Base-by-base conservation (phyloP, 352 stramenopile genomes). In the Peronospora destructor region DNA sequence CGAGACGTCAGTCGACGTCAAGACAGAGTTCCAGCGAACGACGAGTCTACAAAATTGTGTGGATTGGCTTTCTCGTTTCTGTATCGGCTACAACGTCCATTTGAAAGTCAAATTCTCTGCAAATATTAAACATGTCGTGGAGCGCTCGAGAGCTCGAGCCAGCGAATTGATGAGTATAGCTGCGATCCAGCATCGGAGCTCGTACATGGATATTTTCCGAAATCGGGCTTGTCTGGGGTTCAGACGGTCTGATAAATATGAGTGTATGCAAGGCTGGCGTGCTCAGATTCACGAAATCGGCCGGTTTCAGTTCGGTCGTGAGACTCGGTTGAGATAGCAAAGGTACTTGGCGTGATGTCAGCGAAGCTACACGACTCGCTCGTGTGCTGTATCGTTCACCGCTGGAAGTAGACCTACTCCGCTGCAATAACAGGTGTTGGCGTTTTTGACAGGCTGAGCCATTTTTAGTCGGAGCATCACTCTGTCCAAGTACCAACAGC, bases 61-160 rank as follows among this genome's bases (percentile, higher is more conserved):
- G 4, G 17, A 16, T 28, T 42, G 17, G 7, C 25, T 28, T 42
- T n/a, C 12, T 26, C 5, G 23, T 26, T 26, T 26, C 23, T 3
- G 44, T 55, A 36, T 58, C 28, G 10, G 57, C 6, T 38, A 41
- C 33, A 16, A 48, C 37, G 4, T 60, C 45, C 39, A 57, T 44
- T 1, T 55, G 42, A 2, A 33, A 41, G 5, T 53, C 44, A 0
- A 53, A 61, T 5, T 33, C 44, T n/a, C 44, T 19, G 11, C 50
- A 34, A 19, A 65, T 65, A 19, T 65, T 61, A 25, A 57, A 61
- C 49, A 71, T 59, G 17, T 61, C 49, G 34, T 65, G 62, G 1
- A 67, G 48, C 13, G 53, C 43, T 47, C 58, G 46, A 19, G 57
- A 64, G n/a, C 52, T 64, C 7, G 61, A 63, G 2, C 49, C 42